Base-by-base conservation (phyloP, 495 filamentous ascomycete species). In the Diplogelasinospora grovesii region DNA sequence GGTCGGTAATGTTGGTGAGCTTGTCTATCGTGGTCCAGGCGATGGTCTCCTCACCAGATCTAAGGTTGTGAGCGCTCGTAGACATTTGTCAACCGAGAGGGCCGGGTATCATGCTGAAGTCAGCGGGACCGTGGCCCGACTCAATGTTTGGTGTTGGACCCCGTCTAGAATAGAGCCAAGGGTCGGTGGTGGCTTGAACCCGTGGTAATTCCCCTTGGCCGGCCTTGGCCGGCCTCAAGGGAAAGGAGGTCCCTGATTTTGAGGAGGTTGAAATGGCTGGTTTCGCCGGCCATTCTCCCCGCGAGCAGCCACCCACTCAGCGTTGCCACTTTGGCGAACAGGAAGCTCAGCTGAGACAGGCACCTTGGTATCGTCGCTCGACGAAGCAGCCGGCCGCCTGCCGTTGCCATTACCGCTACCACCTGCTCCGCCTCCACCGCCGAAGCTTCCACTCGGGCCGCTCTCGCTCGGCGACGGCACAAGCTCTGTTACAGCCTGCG, bases 271-370 rank as follows among this genome's bases (percentile, higher is more conserved):
- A 38, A 48, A 59, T 15, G 54, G 55, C 38, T 58, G 66, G 36
- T 66, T 56, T 1, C 60, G 54, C 28, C 50, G 60, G 10, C 70
- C 75, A 46, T 65, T 64, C 52, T 81, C 73, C 41, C 75, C 76
- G 48, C 78, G 66, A 10, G 73, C 68, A 22, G 69, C 71, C 35
- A 81, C 66, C 82, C 81, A 83, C 50, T 85, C 77, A 9, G 74
- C 60, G 30, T 75, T 71, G 22, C 77, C 80, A 38, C 75, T 80
- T 47, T 79, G 79, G 44, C 73, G 72, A 10, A 68, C 66, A 33
- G 69, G 65, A n/a, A 70, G 61, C 38, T 77, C 73, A 5, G 64
- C 69, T 30, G 52, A 46, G 1, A 56, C 50, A 15, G 75, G 76
- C 21, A 69, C 39, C 48, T 77, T 77, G 28, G 59, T 61, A 11